Conservation (phyloP, 257 asterid species). For the Thymus quinquecostatus region DNA sequence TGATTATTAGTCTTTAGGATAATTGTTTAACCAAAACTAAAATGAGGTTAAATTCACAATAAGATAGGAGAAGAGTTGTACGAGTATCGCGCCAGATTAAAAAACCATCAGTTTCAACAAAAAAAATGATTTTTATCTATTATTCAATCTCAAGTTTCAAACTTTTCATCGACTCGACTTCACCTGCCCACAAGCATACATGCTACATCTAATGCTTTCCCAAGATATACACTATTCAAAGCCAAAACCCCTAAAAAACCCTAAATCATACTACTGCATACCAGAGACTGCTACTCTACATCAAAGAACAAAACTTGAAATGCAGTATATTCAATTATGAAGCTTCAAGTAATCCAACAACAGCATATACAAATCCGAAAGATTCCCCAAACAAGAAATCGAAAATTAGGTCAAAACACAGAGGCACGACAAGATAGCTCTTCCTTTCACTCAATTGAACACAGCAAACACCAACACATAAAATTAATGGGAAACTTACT, state of each 20-base stretch:
- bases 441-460: constrained; percentile 8
- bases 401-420: not conserved
- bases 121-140: not conserved
- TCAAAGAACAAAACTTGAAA: not conserved
- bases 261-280: constrained; percentile 1
- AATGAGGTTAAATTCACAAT: not conserved
- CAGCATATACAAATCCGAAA: not conserved
- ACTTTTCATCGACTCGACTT: not conserved
- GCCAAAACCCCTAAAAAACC: constrained; percentile 12
- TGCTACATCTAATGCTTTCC: constrained; percentile 6
- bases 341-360: constrained; percentile 16
- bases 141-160: not conserved
- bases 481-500: constrained; percentile 34
- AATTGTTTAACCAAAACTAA: not conserved
- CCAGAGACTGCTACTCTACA: not conserved
- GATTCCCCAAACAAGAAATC: constrained; percentile 5
- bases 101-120: not conserved
- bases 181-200: not conserved
- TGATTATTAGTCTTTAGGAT: not conserved
- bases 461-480: not conserved
- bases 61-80: not conserved
- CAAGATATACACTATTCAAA: not conserved
- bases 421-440: not conserved
- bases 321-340: not conserved
- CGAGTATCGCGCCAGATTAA: not conserved